These are phyloP conservation scores for Pseudoneurospora amorphoporcata DNA, from an alignment of 495 filamentous ascomycete species.

Conservation along the genomic window DNA sequence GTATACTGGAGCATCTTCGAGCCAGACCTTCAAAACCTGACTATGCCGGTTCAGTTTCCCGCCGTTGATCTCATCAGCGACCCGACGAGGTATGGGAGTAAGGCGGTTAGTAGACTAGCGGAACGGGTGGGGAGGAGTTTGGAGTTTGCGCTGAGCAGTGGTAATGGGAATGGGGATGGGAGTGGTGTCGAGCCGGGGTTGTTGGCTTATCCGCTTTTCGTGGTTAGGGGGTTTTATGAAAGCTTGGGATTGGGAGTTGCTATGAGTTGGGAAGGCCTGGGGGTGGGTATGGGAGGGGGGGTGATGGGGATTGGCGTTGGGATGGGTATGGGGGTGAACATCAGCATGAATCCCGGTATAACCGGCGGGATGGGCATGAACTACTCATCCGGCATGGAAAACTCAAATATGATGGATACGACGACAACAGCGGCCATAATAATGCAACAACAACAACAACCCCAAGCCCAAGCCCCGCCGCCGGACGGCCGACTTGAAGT, in stretches of 20 bases:
- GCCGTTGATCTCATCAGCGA: neutral
- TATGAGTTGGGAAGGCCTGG: neutral
- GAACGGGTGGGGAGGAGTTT: slow-evolving; percentile 28
- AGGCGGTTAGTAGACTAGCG: slow-evolving; percentile 22
- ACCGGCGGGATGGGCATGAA: neutral
- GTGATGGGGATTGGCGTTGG: neutral
- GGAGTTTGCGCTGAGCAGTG: slow-evolving; percentile 23
- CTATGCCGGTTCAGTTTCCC: neutral
- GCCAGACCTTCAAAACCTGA: neutral
- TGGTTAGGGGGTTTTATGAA: slow-evolving; percentile 25
- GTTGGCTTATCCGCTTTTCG: slow-evolving; percentile 23
- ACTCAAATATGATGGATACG: neutral
- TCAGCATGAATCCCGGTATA: neutral
- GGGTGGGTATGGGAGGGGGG: neutral
- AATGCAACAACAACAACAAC: neutral
- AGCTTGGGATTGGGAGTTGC: neutral
- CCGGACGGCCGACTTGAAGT: slow-evolving; percentile 27
- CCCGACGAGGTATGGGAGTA: slow-evolving; percentile 9
- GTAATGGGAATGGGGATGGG: neutral
- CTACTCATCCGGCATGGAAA: neutral
- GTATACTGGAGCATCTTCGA: slow-evolving; percentile 29
- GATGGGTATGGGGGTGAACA: neutral
- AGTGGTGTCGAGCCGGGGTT: slow-evolving; percentile 29
- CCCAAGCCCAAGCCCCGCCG: slow-evolving; percentile 7
- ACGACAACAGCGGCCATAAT: neutral